Evolutionary conservation across 768 basidiomycete species (phyloP).

Genomic region (Pleurotus tuoliensis): DNA sequence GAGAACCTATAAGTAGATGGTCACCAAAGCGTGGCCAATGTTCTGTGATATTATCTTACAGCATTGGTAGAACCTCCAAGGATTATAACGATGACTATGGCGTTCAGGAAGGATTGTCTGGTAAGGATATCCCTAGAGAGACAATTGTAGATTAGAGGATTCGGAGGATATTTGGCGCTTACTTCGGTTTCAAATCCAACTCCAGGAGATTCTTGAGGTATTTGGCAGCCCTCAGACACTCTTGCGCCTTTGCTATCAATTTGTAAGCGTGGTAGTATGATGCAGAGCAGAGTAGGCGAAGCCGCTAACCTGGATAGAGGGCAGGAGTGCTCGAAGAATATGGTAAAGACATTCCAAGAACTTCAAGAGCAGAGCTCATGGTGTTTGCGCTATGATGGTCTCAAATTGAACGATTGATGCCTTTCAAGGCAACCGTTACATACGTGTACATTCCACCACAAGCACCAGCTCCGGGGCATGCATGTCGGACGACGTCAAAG

Average conservation of each 20-base stretch:
- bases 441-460: slow-evolving; percentile 89
- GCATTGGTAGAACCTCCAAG: slow-evolving; percentile 89
- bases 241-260: slow-evolving; percentile 70
- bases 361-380: slow-evolving; percentile 83
- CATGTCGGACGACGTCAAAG: slow-evolving; percentile 80
- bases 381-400: slow-evolving; percentile 62
- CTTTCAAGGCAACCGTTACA: slow-evolving; percentile 15
- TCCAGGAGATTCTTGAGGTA: slow-evolving; percentile 74
- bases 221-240: slow-evolving; percentile 74
- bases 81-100: slow-evolving; percentile 73
- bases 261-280: neutral
- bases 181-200: slow-evolving; percentile 80
- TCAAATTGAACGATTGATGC: neutral
- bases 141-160: no score
- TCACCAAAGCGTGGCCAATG: neutral
- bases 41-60: slow-evolving; percentile 32
- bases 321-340: slow-evolving; percentile 82
- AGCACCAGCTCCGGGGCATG: slow-evolving; percentile 81
- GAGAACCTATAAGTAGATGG: slow-evolving; percentile 50
- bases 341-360: slow-evolving; percentile 80
- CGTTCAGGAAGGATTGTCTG: slow-evolving; percentile 74
- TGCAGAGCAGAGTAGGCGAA: neutral
- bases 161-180: neutral
- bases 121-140: slow-evolving; percentile 56
- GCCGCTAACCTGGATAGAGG: slow-evolving; percentile 52